A percentile compares a stretch with the other conserved stretches of the same genome.
Conservation (phyloP, 495 filamentous ascomycete genomes). For the Lophiostoma macrostomum region DNA sequence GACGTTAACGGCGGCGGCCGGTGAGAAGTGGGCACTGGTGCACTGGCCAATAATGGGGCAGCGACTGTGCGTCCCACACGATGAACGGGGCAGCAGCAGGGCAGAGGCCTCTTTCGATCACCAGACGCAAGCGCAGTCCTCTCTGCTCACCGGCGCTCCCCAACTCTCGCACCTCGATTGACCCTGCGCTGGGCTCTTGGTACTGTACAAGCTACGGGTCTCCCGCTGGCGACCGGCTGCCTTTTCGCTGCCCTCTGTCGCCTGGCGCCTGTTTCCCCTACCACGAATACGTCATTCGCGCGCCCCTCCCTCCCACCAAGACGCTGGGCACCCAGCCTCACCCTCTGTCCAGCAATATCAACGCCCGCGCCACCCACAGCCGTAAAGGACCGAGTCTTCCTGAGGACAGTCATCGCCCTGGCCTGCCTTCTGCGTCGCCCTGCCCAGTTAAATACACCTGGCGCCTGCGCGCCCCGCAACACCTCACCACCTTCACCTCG, state of each 20-base stretch:
- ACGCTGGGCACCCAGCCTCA: slow-evolving; percentile 2
- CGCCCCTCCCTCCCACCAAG: background rate
- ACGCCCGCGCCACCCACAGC: slow-evolving; percentile 6
- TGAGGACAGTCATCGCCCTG: slow-evolving; percentile 1
- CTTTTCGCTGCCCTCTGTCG: no score
- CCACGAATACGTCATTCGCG: slow-evolving; percentile 2
- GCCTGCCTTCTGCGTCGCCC: background rate
- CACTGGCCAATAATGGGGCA: background rate
- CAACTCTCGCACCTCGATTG: no score
- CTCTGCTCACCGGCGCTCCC: no score
- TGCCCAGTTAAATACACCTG: slow-evolving; percentile 16
- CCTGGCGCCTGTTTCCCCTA: slow-evolving; percentile 2
- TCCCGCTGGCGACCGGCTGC: no score
- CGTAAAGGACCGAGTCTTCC: background rate
- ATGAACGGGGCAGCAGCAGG: background rate
- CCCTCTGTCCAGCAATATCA: slow-evolving; percentile 7
- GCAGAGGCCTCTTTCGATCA: background rate
- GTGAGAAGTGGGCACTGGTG: background rate
- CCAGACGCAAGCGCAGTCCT: background rate
- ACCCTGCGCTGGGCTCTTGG: no score
- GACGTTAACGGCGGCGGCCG: background rate
- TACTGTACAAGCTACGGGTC: no score
- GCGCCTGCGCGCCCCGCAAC: slow-evolving; percentile 1
- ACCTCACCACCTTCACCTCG: background rate
- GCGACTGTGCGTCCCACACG: slow-evolving; percentile 1